Conservation (phyloP, 2,329 filamentous ascomycete genomes). For the Niveomyces coronatus region DNA sequence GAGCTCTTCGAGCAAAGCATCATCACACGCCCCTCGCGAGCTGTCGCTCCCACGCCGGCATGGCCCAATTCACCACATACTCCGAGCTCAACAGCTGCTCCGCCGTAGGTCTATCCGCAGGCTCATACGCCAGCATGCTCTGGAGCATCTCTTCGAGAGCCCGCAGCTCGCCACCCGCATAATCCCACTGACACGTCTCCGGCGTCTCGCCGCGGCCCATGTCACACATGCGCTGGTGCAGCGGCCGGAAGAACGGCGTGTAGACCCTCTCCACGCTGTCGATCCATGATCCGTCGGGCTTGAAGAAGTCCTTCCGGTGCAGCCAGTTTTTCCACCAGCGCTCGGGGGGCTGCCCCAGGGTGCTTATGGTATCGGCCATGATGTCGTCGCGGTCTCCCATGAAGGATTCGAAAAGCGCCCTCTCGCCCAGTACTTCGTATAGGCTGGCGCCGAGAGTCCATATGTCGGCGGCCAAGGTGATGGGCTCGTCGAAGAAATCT, state of each 20-base stretch:
- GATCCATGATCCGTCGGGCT: conserved; percentile 11
- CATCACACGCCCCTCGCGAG: no score
- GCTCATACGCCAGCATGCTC: conserved; percentile 10
- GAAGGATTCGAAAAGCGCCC: conserved; percentile 14
- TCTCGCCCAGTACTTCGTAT: conserved; percentile 16
- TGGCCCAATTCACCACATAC: conserved; percentile 11
- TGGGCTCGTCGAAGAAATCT: conserved; percentile 15
- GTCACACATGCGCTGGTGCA: conserved; percentile 12
- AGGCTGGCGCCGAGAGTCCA: conserved; percentile 16
- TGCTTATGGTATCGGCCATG: conserved; percentile 13
- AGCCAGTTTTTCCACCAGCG: conserved; percentile 16
- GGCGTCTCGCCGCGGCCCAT: conserved; percentile 11
- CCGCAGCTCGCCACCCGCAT: conserved; percentile 10
- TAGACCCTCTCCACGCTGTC: conserved; percentile 5
- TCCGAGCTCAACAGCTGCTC: conserved; percentile 11
- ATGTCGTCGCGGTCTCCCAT: conserved; percentile 14
- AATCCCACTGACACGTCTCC: conserved; percentile 11
- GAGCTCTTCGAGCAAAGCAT: no score
- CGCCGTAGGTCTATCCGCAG: conserved; percentile 7
- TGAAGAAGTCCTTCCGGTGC: conserved; percentile 12
- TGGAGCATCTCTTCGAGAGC: conserved; percentile 10
- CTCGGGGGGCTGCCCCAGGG: conserved; percentile 13
- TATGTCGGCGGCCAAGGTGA: conserved; percentile 15
- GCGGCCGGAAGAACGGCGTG: conserved; percentile 11
- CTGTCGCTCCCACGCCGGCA: conserved; percentile 10